A percentile compares a stretch with the other conserved stretches of the same genome.
Conservation (phyloP, 179 eudicot species). For the Spergularia azorica region DNA sequence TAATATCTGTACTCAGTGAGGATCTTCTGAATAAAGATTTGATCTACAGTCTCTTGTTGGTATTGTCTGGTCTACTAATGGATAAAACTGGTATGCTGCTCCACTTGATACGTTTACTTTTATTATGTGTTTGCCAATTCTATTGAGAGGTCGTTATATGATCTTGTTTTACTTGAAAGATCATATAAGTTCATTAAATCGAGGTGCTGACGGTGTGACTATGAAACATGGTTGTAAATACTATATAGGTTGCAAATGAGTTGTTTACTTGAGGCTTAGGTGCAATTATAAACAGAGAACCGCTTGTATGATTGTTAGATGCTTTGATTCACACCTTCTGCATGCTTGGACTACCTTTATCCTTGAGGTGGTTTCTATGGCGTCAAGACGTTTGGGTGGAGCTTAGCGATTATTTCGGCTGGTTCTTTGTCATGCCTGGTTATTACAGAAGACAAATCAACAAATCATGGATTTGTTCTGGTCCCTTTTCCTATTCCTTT, state of each 20-base stretch:
- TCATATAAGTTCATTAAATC: background rate
- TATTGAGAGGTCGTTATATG: background rate
- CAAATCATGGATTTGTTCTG: no score
- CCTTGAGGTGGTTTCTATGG: background rate
- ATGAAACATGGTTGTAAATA: background rate
- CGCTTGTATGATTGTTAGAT: background rate
- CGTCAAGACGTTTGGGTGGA: no score
- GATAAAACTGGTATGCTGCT: conserved; percentile 69
- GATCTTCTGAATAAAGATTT: conserved; percentile 63
- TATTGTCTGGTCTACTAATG: conserved; percentile 73
- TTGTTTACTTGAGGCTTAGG: background rate
- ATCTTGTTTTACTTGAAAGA: background rate
- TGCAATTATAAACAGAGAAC: background rate
- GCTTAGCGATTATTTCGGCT: no score
- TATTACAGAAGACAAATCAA: no score
- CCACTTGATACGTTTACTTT: background rate
- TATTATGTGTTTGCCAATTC: background rate
- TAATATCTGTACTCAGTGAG: conserved; percentile 58
- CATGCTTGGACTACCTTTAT: background rate
- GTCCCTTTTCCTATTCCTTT: no score
- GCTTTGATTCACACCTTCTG: background rate
- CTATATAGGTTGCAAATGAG: background rate
- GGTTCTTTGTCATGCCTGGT: no score
- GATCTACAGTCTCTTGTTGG: conserved; percentile 67
- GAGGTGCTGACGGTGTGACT: background rate